Conservation (phyloP, 2,329 filamentous ascomycete genomes). For the Fusarium circinatum region DNA sequence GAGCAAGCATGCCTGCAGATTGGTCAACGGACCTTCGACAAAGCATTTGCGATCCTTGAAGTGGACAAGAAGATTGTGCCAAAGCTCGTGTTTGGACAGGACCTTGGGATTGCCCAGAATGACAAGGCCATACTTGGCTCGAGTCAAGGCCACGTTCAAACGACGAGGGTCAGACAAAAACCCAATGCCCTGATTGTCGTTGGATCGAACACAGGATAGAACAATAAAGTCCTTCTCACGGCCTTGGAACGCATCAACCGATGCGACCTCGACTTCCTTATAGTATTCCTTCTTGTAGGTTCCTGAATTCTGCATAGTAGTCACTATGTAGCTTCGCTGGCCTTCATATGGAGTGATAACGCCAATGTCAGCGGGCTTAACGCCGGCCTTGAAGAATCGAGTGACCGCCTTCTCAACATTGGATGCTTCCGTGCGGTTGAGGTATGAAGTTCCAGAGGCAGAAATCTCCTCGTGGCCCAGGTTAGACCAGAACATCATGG, state of each 20-base stretch:
- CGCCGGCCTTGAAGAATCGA: conserved; percentile 97
- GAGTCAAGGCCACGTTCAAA: conserved; percentile 95
- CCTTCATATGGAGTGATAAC: conserved; percentile 99
- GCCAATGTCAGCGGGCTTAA: conserved; percentile 92
- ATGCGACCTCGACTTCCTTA: conserved; percentile 98
- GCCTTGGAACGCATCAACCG: conserved; percentile 97
- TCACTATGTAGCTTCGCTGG: conserved; percentile 97
- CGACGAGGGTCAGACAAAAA: conserved; percentile 98
- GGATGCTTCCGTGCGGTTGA: conserved; percentile 95
- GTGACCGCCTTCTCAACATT: conserved; percentile 99
- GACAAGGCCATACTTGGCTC: conserved; percentile 95
- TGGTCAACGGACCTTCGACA: conserved; percentile 93
- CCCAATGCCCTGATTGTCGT: conserved; percentile 98
- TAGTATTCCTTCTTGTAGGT: conserved; percentile 99
- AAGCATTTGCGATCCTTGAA: conserved; percentile 98
- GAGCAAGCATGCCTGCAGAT: conserved; percentile 93
- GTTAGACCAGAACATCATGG: conserved; percentile 99
- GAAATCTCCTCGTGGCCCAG: conserved; percentile 98
- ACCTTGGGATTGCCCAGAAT: conserved; percentile 99
- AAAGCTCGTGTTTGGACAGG: conserved; percentile 95
- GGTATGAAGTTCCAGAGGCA: conserved; percentile 95
- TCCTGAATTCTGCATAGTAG: conserved; percentile 98
- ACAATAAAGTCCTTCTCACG: conserved; percentile 99
- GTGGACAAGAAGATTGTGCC: conserved; percentile 94
- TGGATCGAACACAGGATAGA: conserved; percentile 95